A percentile compares a stretch with the other conserved stretches of the same genome.
These are phyloP conservation scores for Phascolomyces articulosus DNA, from an alignment of 371 early-diverging fungal species.

Conservation along the genomic window DNA sequence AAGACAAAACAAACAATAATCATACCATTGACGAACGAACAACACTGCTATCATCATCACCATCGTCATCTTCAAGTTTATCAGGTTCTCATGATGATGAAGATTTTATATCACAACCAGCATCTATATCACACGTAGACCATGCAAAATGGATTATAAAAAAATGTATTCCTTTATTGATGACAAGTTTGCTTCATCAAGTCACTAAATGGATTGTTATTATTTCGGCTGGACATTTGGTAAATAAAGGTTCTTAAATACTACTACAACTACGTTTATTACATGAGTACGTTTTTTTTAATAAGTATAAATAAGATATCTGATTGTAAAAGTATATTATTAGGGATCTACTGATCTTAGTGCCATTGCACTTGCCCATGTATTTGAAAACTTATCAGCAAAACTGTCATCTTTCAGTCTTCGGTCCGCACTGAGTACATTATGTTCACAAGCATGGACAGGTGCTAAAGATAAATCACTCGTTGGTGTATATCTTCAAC, in stretches of 20 bases:
- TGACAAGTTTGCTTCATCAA: neutral
- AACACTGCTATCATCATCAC: no score
- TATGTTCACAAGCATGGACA: slow-evolving; percentile 88
- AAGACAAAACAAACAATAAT: no score
- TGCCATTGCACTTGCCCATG: neutral
- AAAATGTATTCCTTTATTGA: neutral
- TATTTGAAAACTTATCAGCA: neutral
- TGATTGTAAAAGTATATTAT: neutral
- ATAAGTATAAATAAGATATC: no score
- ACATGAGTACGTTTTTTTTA: neutral
- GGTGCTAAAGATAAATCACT: slow-evolving; percentile 69
- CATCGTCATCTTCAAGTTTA: no score
- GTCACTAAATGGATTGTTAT: neutral
- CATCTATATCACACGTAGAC: neutral
- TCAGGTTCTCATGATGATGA: neutral
- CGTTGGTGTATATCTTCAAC: slow-evolving; percentile 84
- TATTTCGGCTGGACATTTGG: neutral
- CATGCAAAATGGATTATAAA: neutral
- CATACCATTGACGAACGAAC: no score
- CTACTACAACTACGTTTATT: no score
- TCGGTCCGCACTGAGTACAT: slow-evolving; percentile 64
- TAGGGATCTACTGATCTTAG: neutral
- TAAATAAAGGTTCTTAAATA: no score
- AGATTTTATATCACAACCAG: neutral
- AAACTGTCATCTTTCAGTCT: neutral